Conservation (phyloP, 805 yeast genomes). For the Saturnispora gosingensis region DNA sequence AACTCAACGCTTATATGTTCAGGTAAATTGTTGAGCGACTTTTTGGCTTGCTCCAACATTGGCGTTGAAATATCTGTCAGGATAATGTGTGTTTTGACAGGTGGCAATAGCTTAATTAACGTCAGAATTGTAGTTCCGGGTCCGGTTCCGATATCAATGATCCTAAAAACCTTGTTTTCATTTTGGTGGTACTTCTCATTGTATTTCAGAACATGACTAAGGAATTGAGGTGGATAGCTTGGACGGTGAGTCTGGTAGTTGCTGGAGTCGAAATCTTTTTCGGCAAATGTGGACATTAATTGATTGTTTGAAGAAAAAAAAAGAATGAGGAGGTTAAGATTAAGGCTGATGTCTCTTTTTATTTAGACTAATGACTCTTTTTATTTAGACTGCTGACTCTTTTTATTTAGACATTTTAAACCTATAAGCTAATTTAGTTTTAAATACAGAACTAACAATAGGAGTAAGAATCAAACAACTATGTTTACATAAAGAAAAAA, state of each 20-base stretch:
- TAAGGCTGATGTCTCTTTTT: neutral
- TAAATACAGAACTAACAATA: neutral
- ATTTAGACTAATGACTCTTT: neutral
- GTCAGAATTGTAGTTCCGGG: constrained; percentile 45
- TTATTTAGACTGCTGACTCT: neutral
- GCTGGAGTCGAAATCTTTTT: constrained; percentile 39
- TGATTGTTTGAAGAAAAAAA: neutral
- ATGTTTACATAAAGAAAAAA: neutral
- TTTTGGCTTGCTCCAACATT: constrained; percentile 38
- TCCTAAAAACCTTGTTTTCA: neutral
- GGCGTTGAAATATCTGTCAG: constrained; percentile 40
- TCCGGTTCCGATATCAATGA: constrained; percentile 50
- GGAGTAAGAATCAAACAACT: neutral
- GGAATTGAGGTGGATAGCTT: constrained; percentile 47
- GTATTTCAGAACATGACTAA: constrained; percentile 26
- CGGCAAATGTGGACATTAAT: constrained; percentile 57
- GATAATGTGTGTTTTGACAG: constrained; percentile 23
- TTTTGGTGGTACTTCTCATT: neutral
- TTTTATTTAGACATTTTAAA: neutral
- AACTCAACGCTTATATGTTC: neutral
- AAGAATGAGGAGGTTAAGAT: neutral
- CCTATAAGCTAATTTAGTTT: neutral
- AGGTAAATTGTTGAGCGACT: constrained; percentile 6
- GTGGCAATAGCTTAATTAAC: constrained; percentile 28
- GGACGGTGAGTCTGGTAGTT: constrained; percentile 58